These are phyloP conservation scores for Nakataea oryzae DNA, from an alignment of 2,329 filamentous ascomycete species.

Conservation along the genomic window DNA sequence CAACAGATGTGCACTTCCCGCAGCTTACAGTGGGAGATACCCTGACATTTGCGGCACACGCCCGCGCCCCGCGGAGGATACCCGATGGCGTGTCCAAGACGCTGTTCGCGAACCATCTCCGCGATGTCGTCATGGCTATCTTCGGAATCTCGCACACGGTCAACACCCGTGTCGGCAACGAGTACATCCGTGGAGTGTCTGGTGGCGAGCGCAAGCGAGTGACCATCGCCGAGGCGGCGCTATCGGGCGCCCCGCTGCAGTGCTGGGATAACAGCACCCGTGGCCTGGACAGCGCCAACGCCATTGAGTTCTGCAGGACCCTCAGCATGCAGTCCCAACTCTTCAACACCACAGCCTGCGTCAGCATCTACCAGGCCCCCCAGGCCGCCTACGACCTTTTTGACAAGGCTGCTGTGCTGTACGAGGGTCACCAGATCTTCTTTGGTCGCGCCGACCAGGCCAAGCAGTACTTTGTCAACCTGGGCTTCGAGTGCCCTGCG, in stretches of 20 bases:
- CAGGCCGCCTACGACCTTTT: conserved; percentile 55
- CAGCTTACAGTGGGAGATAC: conserved; percentile 70
- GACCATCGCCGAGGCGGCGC: conserved; percentile 49
- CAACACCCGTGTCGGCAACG: conserved; percentile 65
- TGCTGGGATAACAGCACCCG: conserved; percentile 66
- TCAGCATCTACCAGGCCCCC: conserved; percentile 66
- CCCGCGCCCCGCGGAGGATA: conserved; percentile 52
- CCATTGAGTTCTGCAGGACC: conserved; percentile 64
- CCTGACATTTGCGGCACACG: conserved; percentile 64
- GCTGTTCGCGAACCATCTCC: conserved; percentile 50
- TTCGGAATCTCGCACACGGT: conserved; percentile 65
- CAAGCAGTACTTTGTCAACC: conserved; percentile 52
- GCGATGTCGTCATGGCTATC: conserved; percentile 66
- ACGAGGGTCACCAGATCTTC: conserved; percentile 52
- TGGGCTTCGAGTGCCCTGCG: conserved; percentile 57
- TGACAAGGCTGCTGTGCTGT: conserved; percentile 47
- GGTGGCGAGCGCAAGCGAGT: conserved; percentile 64
- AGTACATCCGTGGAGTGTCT: conserved; percentile 64
- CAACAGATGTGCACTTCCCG: conserved; percentile 63
- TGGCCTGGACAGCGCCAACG: conserved; percentile 66
- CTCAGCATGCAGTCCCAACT: conserved; percentile 58
- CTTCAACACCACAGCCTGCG: conserved; percentile 52
- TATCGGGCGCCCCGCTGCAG: conserved; percentile 50
- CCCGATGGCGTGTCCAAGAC: conserved; percentile 45
- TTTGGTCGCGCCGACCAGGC: conserved; percentile 51